Evolutionary conservation across 495 filamentous ascomycete genomes (phyloP).

Genomic region (Penicillium bovifimosum): DNA sequence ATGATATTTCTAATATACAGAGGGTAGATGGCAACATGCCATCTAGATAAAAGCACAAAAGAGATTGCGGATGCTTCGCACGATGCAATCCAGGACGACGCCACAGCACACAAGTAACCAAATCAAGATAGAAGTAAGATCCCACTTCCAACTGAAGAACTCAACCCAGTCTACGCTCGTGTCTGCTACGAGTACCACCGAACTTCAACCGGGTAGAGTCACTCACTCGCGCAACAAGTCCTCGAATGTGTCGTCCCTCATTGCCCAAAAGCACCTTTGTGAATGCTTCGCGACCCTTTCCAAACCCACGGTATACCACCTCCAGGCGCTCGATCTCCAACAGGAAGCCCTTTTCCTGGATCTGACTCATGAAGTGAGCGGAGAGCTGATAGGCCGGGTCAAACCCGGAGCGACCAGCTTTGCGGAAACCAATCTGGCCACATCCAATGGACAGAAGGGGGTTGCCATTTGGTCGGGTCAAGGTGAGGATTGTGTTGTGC

Average conservation of each 20-base stretch:
- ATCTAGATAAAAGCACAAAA: constrained; percentile 1
- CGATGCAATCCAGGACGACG: constrained; percentile 3
- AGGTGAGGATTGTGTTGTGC: constrained; percentile 91
- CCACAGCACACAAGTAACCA: not conserved
- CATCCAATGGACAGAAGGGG: constrained; percentile 68
- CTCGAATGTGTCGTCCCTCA: constrained; percentile 69
- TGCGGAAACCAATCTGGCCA: constrained; percentile 83
- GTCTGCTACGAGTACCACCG: constrained; percentile 83
- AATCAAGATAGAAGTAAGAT: not conserved
- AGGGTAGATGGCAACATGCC: constrained; percentile 8
- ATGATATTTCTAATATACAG: constrained; percentile 23
- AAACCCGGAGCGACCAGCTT: constrained; percentile 69
- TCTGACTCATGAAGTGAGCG: constrained; percentile 67
- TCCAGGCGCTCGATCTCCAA: constrained; percentile 55
- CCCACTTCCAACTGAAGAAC: not conserved
- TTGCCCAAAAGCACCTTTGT: constrained; percentile 80
- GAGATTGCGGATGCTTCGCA: not conserved
- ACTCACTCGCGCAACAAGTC: constrained; percentile 65
- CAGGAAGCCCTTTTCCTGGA: constrained; percentile 70
- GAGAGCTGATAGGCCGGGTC: constrained; percentile 92
- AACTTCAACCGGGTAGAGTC: constrained; percentile 90
- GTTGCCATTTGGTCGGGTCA: constrained; percentile 73
- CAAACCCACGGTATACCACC: constrained; percentile 77
- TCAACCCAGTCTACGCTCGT: constrained; percentile 74
- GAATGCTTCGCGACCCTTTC: constrained; percentile 77